A percentile compares a stretch with the other conserved stretches of the same genome.
phyloP scores from a whole-genome alignment of 495 filamentous ascomycete genomes.

The Tuber microsphaerosporum region DNA sequence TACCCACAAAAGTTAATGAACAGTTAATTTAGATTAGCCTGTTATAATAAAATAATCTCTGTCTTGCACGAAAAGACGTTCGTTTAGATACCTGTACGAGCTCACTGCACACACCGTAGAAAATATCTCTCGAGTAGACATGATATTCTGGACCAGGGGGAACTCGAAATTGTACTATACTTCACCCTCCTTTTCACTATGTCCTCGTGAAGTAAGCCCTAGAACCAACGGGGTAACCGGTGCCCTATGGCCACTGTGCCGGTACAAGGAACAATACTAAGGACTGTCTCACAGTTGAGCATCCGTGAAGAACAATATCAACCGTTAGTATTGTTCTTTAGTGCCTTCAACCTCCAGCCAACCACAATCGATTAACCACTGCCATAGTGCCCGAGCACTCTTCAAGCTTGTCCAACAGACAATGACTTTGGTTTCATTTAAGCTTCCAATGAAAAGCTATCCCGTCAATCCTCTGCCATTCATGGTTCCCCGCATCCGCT shows the following conservation, averaged over 20 bases:
- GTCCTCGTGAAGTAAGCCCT: background rate
- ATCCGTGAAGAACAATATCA: slow-evolving; percentile 3
- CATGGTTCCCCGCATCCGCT: background rate
- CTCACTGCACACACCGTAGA: too few species aligned
- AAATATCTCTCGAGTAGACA: background rate
- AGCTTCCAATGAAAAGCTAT: background rate
- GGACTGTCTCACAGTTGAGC: background rate
- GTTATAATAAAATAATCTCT: too few species aligned
- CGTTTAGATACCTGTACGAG: too few species aligned
- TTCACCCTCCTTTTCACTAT: background rate
- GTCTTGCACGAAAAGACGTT: too few species aligned
- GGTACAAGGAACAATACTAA: background rate
- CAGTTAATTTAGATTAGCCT: too few species aligned
- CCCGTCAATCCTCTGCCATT: background rate
- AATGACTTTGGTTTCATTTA: background rate
- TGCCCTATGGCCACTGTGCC: background rate
- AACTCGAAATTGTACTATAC: background rate
- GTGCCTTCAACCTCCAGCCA: background rate
- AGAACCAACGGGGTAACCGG: background rate
- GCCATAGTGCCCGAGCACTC: background rate
- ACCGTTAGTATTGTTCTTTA: slow-evolving; percentile 4
- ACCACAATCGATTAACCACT: background rate
- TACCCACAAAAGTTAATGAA: too few species aligned
- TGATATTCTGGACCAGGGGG: background rate
- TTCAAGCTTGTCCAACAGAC: background rate